Evolutionary conservation across 352 stramenopile genomes (phyloP).

Genomic region (Phytophthora boehmeriae): DNA sequence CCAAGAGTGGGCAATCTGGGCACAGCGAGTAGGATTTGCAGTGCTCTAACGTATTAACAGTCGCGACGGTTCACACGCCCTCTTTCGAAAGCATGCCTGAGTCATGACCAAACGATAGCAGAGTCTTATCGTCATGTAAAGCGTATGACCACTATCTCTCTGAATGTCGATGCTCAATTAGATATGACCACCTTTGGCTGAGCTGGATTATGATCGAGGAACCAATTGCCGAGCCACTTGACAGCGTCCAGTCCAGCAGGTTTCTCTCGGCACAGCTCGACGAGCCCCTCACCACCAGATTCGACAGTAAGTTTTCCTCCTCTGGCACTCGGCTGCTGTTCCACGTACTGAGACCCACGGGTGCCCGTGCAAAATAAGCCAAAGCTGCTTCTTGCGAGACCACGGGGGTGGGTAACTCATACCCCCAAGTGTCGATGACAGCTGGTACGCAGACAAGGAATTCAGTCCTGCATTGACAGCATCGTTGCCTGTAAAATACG

Average conservation of each 20-base stretch:
- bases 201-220: slow-evolving; percentile 87
- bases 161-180: slow-evolving; percentile 9
- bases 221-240: slow-evolving; percentile 83
- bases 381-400: slow-evolving; percentile 63
- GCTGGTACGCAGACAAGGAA: slow-evolving; percentile 57
- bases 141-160: too few species aligned
- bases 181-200: slow-evolving; percentile 74
- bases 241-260: slow-evolving; percentile 76
- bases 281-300: slow-evolving; percentile 79
- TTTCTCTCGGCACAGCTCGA: slow-evolving; percentile 85
- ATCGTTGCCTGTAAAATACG: slow-evolving; percentile 62
- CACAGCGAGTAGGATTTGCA: too few species aligned
- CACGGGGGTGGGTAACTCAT: slow-evolving; percentile 61
- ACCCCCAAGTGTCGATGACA: slow-evolving; percentile 65
- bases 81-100: too few species aligned
- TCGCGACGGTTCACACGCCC: slow-evolving; percentile 37
- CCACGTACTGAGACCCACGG: slow-evolving; percentile 56
- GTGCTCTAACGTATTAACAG: too few species aligned
- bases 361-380: slow-evolving; percentile 62
- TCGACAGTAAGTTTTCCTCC: slow-evolving; percentile 52
- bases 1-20: too few species aligned
- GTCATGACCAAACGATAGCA: too few species aligned
- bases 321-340: slow-evolving; percentile 39
- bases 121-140: too few species aligned
- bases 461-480: slow-evolving; percentile 35